phyloP scores from a whole-genome alignment of 768 basidiomycete genomes.

The Serendipita indica region DNA sequence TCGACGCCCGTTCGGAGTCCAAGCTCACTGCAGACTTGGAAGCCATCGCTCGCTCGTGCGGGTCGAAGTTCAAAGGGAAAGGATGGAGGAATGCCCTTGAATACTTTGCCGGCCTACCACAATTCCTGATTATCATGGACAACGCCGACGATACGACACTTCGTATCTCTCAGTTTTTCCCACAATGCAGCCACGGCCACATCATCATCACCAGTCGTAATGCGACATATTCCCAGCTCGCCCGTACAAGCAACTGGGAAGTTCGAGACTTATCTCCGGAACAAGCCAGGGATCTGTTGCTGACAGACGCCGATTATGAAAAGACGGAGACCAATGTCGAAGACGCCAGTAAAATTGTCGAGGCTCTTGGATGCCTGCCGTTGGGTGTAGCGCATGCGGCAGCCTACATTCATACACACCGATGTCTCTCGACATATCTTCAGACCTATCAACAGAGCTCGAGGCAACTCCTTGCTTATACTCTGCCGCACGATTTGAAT shows the following conservation, averaged over 20 bases:
- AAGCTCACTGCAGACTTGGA: background rate
- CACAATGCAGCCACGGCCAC: background rate
- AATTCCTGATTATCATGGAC: background rate
- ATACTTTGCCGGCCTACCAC: background rate
- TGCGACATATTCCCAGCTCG: background rate
- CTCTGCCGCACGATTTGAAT: background rate
- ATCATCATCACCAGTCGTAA: background rate
- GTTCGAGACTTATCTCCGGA: background rate
- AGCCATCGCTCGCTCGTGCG: background rate
- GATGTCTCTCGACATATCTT: background rate
- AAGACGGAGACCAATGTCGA: background rate
- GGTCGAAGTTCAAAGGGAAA: background rate
- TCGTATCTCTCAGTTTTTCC: background rate
- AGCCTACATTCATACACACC: background rate
- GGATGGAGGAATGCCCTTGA: background rate
- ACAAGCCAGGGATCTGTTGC: background rate
- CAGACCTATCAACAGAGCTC: background rate
- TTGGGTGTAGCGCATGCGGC: background rate
- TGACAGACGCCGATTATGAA: background rate
- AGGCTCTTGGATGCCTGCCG: background rate
- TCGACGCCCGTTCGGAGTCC: background rate
- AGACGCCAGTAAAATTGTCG: background rate
- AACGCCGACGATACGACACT: background rate
- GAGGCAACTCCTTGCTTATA: background rate
- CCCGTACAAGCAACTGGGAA: background rate